Evolutionary conservation across 148 eudicot species (phyloP).

Genomic region (Fagopyrum esculentum): DNA sequence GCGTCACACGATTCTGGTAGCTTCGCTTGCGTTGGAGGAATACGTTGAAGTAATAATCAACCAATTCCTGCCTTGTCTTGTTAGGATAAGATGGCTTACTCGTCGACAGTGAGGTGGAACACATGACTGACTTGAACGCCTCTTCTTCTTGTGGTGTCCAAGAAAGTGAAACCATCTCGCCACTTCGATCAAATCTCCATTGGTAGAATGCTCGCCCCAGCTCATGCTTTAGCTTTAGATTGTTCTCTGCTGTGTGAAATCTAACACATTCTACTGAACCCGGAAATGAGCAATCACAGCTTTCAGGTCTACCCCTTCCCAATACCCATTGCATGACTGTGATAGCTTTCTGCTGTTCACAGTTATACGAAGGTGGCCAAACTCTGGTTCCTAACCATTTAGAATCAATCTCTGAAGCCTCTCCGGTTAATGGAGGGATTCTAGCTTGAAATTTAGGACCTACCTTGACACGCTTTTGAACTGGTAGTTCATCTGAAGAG

Average conservation of each 20-base stretch:
- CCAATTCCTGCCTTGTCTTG: conserved; percentile 48
- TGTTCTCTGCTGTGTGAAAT: conserved; percentile 68
- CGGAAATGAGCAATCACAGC: conserved; percentile 47
- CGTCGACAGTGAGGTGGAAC: conserved; percentile 15
- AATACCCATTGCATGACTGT: background rate
- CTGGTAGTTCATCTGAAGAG: conserved; percentile 19
- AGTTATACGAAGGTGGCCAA: conserved; percentile 45
- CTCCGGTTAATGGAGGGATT: conserved; percentile 64
- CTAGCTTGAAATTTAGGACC: conserved; percentile 65
- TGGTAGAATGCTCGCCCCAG: conserved; percentile 48
- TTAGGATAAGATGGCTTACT: conserved; percentile 38
- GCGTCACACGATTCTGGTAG: conserved; percentile 79
- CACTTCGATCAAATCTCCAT: conserved; percentile 75
- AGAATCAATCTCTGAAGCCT: conserved; percentile 42
- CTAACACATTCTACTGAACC: conserved; percentile 61
- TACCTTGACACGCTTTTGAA: conserved; percentile 34
- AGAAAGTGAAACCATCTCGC: conserved; percentile 79
- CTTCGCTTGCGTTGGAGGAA: conserved; percentile 48
- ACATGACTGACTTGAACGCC: conserved; percentile 46
- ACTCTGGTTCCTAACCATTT: conserved; percentile 76
- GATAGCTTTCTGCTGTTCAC: conserved; percentile 5
- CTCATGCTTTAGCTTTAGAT: conserved; percentile 47
- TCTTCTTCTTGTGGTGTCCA: conserved; percentile 70
- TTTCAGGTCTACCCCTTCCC: conserved; percentile 35
- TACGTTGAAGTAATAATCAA: conserved; percentile 80